Percentiles rank a stretch among this genome's conserved stretches.
These are phyloP conservation scores for Diplodia intermedia DNA, from an alignment of 2,329 filamentous ascomycete genomes.

Conservation along the genomic window DNA sequence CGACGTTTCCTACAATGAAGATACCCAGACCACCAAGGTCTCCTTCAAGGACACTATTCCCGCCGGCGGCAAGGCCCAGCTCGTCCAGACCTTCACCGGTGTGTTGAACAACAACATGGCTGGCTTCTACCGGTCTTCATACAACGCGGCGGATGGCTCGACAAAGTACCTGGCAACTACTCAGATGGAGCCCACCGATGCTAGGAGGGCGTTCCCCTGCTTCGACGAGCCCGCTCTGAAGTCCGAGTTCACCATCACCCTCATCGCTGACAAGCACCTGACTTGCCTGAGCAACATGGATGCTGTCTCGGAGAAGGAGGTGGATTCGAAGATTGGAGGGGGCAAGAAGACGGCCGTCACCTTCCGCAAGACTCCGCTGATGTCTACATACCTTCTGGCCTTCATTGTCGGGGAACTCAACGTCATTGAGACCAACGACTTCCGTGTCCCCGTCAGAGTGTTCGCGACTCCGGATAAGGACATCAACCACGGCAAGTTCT, in stretches of 20 bases:
- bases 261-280: conserved; percentile 87
- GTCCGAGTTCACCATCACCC: conserved; percentile 89
- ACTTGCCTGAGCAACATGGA: conserved; percentile 98
- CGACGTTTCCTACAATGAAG: conserved; percentile 74
- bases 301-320: conserved; percentile 79
- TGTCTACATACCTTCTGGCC: conserved; percentile 95
- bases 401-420: conserved; percentile 95
- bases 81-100: conserved; percentile 80
- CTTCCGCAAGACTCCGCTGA: conserved; percentile 89
- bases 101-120: conserved; percentile 93
- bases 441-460: conserved; percentile 91
- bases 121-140: conserved; percentile 95
- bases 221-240: conserved; percentile 98
- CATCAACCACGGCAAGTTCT: conserved; percentile 90
- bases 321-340: conserved; percentile 66
- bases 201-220: conserved; percentile 90
- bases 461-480: conserved; percentile 90
- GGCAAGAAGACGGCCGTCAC: conserved; percentile 82
- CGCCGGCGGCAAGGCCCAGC: conserved; percentile 77
- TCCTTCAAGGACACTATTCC: conserved; percentile 75
- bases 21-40: conserved; percentile 82
- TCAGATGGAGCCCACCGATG: conserved; percentile 97
- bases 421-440: conserved; percentile 88
- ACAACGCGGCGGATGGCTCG: conserved; percentile 80
- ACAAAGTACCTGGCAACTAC: conserved; percentile 85